Conservation (phyloP, 192 early-diverging fungal genomes). For the Backusella westeae region DNA sequence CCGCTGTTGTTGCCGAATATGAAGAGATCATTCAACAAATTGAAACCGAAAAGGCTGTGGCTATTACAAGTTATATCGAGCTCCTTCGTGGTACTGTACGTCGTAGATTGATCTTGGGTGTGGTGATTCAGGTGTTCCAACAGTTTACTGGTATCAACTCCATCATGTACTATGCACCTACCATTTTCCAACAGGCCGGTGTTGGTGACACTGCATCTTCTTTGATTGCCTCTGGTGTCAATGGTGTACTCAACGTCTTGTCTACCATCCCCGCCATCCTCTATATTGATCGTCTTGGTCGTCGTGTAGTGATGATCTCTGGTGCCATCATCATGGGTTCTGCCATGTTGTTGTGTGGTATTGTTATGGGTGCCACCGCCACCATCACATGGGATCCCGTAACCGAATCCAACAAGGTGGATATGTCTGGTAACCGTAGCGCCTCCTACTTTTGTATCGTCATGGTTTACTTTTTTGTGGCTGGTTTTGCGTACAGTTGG, state of each 20-base stretch:
- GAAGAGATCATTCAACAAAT: conserved; percentile 69
- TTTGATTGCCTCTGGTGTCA: conserved; percentile 39
- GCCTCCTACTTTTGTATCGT: conserved; percentile 44
- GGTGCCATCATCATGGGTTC: conserved; percentile 69
- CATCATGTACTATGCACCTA: conserved; percentile 69
- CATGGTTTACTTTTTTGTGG: conserved; percentile 57
- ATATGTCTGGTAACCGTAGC: conserved; percentile 18
- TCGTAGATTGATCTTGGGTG: conserved; percentile 64
- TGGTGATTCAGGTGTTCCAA: conserved; percentile 72
- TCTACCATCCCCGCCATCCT: conserved; percentile 85
- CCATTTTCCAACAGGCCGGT: conserved; percentile 41
- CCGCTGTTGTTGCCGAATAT: conserved; percentile 62
- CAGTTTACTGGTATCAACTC: conserved; percentile 88
- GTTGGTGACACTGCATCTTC: conserved; percentile 22
- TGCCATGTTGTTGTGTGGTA: conserved; percentile 26
- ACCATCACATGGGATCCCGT: conserved; percentile 31
- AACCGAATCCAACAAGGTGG: conserved; percentile 14
- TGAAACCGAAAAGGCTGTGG: conserved; percentile 57
- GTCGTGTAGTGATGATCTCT: conserved; percentile 68
- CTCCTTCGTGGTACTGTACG: conserved; percentile 43
- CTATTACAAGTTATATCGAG: conserved; percentile 59
- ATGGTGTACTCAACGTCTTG: conserved; percentile 72
- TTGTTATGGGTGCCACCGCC: conserved; percentile 39
- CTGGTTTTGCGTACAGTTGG: conserved; percentile 80
- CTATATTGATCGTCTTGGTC: conserved; percentile 77